Conservation (phyloP, 192 early-diverging fungal genomes). For the Borealophlyctis nickersoniae region DNA sequence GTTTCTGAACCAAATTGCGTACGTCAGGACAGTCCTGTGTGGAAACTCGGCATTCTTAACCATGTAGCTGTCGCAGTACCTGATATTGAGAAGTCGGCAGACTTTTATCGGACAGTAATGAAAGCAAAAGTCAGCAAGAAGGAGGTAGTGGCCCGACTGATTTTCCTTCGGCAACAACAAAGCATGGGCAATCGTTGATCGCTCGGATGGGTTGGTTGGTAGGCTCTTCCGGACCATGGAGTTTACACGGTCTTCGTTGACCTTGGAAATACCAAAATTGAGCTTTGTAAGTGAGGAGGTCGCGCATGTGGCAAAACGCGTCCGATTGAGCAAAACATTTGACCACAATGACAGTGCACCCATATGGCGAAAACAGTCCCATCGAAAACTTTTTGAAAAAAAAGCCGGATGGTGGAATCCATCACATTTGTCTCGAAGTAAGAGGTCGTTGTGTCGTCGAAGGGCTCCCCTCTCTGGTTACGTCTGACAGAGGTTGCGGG, state of each 20-base stretch:
- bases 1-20: too few relatives aligned
- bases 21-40: slow-evolving; percentile 37
- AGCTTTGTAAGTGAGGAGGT: slow-evolving; percentile 46
- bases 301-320: background rate
- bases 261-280: slow-evolving; percentile 84
- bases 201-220: background rate
- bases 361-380: slow-evolving; percentile 70
- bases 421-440: slow-evolving; percentile 79
- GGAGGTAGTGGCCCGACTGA: slow-evolving; percentile 41
- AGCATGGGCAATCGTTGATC: background rate
- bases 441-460: background rate
- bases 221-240: slow-evolving; percentile 76
- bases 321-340: background rate
- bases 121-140: slow-evolving; percentile 67
- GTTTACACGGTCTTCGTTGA: slow-evolving; percentile 84
- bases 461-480: background rate
- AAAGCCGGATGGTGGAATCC: slow-evolving; percentile 78
- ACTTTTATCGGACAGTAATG: slow-evolving; percentile 71
- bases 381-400: slow-evolving; percentile 76
- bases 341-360: slow-evolving; percentile 46
- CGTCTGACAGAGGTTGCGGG: background rate
- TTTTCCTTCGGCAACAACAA: background rate
- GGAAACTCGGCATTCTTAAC: slow-evolving; percentile 73
- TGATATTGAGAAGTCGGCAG: slow-evolving; percentile 63
- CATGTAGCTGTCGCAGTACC: slow-evolving; percentile 82